Evolutionary conservation across 352 stramenopile species (phyloP).

Genomic region (Phytophthora constricta): DNA sequence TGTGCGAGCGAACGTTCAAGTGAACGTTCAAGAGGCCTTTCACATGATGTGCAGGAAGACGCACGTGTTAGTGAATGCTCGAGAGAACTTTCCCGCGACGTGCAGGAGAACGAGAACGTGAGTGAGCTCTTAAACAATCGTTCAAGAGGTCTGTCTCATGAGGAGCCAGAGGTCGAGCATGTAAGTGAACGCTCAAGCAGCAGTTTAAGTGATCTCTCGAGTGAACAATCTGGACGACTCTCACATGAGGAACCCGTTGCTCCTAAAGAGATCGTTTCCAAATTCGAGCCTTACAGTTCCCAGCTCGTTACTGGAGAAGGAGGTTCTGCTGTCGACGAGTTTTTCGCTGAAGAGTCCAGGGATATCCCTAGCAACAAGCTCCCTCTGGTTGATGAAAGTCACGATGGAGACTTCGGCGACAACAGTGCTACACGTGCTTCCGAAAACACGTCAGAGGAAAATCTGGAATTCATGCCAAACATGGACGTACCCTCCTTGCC

Average conservation of each 20-base stretch:
- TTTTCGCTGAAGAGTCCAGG: conserved; percentile 24
- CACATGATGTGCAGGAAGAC: conserved; percentile 8
- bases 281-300: conserved; percentile 28
- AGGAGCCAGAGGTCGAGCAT: neutral
- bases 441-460: conserved; percentile 15
- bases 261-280: conserved; percentile 10
- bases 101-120: neutral
- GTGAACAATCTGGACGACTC: neutral
- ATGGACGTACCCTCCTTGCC: conserved; percentile 26
- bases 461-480: conserved; percentile 25
- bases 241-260: conserved; percentile 22
- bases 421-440: conserved; percentile 20
- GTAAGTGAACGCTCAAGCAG: neutral
- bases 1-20: conserved; percentile 12
- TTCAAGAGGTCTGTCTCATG: neutral
- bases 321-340: conserved; percentile 31
- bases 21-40: conserved; percentile 1
- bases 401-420: conserved; percentile 8
- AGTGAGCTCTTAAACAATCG: neutral
- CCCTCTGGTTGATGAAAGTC: conserved; percentile 25
- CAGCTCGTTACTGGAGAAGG: conserved; percentile 35
- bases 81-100: neutral
- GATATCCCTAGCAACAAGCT: conserved; percentile 21
- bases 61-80: neutral
- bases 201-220: neutral